phyloP scores from a whole-genome alignment of 441 rosid genomes.

The Pelargonium fulgidum region DNA sequence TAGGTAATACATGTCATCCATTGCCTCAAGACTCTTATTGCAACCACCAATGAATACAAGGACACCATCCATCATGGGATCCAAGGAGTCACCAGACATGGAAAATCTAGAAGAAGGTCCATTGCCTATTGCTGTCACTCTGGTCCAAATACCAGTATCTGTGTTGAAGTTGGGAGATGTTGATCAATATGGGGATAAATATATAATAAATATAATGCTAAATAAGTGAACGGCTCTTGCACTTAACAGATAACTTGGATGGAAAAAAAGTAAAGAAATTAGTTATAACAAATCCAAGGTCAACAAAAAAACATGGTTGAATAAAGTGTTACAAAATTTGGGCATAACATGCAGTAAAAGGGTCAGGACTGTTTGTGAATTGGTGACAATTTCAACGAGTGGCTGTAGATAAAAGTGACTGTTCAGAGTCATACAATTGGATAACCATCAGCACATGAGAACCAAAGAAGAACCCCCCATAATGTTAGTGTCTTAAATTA shows the following conservation, averaged over 20 bases:
- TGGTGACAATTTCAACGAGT: not conserved
- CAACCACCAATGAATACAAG: conserved; percentile 89
- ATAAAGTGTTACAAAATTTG: not conserved
- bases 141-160: conserved; percentile 84
- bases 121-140: conserved; percentile 52
- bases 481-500: not conserved
- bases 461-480: not conserved
- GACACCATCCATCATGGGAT: conserved; percentile 67
- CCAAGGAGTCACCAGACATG: conserved; percentile 78
- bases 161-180: conserved; percentile 19
- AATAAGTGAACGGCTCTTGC: conserved; percentile 6
- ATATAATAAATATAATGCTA: not conserved
- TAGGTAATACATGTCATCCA: conserved; percentile 85
- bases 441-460: not conserved
- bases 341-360: conserved; percentile 2
- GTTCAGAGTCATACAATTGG: not conserved
- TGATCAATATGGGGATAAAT: conserved; percentile 5
- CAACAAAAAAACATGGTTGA: not conserved
- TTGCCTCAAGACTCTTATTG: conserved; percentile 82
- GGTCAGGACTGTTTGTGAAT: not conserved
- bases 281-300: not conserved
- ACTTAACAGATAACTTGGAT: conserved; percentile 6
- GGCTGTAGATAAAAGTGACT: not conserved
- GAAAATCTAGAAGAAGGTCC: conserved; percentile 95
- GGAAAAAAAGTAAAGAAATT: not conserved